These are phyloP conservation scores for Microascus cirrosus DNA, from an alignment of 2,329 filamentous ascomycete genomes.

Conservation along the genomic window DNA sequence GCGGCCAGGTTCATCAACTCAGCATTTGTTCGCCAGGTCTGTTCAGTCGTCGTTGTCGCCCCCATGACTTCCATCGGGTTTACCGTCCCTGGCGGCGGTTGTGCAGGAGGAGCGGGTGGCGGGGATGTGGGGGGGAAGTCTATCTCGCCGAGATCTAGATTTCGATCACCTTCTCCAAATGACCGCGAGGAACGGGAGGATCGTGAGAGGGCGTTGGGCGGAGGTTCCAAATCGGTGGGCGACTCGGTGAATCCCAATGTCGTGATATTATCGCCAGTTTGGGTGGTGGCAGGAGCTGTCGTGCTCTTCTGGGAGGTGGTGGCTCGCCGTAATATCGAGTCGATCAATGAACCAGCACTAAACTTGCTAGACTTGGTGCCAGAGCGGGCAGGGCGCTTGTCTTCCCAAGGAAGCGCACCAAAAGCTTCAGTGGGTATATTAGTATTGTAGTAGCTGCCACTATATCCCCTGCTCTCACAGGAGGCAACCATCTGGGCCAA, in stretches of 20 bases:
- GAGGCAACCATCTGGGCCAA: conserved; percentile 2
- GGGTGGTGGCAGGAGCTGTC: background rate
- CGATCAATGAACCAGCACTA: conserved; percentile 1
- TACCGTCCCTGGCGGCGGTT: conserved; percentile 33
- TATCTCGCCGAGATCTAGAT: conserved; percentile 4
- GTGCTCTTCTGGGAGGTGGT: background rate
- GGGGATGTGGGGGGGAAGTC: conserved; percentile 3
- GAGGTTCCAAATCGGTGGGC: conserved; percentile 3
- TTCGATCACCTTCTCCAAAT: background rate
- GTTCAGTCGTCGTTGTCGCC: conserved; percentile 23
- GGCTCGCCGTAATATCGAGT: background rate
- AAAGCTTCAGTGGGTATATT: conserved; percentile 8
- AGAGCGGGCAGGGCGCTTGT: background rate
- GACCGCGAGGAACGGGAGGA: background rate
- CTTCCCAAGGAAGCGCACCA: conserved; percentile 1
- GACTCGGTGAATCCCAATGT: conserved; percentile 7
- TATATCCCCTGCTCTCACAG: conserved; percentile 3
- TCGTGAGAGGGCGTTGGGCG: background rate
- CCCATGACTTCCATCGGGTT: conserved; percentile 45
- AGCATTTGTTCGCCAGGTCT: conserved; percentile 4
- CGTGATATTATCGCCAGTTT: background rate
- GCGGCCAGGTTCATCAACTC: conserved; percentile 3
- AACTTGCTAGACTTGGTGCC: conserved; percentile 3
- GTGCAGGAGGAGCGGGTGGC: conserved; percentile 16
- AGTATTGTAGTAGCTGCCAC: conserved; percentile 7